Conservation (phyloP, 1,284 basidiomycete genomes). For the Peniophora sp. region DNA sequence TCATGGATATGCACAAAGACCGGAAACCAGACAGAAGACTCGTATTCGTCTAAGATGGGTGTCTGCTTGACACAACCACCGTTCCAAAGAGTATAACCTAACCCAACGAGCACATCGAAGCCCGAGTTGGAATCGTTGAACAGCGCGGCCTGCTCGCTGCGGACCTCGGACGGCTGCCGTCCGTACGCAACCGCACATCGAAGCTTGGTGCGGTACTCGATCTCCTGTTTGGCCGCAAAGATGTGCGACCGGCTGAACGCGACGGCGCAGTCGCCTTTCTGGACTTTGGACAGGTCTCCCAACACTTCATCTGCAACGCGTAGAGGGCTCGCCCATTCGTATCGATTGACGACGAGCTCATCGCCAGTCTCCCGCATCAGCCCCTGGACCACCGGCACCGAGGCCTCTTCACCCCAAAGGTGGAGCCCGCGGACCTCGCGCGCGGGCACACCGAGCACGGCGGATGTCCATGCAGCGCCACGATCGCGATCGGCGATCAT, state of each 20-base stretch:
- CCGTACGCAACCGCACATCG: constrained; percentile 89
- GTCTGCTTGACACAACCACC: too few species aligned
- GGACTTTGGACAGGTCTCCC: constrained; percentile 56
- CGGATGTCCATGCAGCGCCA: constrained; percentile 81
- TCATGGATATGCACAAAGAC: too few species aligned
- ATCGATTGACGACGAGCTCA: constrained; percentile 75
- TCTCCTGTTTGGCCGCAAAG: constrained; percentile 66
- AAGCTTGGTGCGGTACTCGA: constrained; percentile 68
- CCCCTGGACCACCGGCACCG: constrained; percentile 68
- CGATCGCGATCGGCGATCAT: constrained; percentile 81
- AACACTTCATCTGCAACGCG: constrained; percentile 62
- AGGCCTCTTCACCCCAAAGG: constrained; percentile 92
- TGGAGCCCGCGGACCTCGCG: constrained; percentile 78
- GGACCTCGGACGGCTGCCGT: constrained; percentile 80
- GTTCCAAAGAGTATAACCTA: too few species aligned
- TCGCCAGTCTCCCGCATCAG: constrained; percentile 78
- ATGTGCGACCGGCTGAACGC: constrained; percentile 78
- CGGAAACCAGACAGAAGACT: too few species aligned
- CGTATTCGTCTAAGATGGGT: too few species aligned
- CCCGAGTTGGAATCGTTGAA: constrained; percentile 79
- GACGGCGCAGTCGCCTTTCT: constrained; percentile 88
- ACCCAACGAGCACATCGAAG: constrained; percentile 83
- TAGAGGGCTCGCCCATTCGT: constrained; percentile 86
- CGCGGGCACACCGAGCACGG: constrained; percentile 74
- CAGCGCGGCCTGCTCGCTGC: constrained; percentile 81